These are phyloP conservation scores for Rhynchosporium agropyri DNA, from an alignment of 2,329 filamentous ascomycete genomes.

Conservation along the genomic window DNA sequence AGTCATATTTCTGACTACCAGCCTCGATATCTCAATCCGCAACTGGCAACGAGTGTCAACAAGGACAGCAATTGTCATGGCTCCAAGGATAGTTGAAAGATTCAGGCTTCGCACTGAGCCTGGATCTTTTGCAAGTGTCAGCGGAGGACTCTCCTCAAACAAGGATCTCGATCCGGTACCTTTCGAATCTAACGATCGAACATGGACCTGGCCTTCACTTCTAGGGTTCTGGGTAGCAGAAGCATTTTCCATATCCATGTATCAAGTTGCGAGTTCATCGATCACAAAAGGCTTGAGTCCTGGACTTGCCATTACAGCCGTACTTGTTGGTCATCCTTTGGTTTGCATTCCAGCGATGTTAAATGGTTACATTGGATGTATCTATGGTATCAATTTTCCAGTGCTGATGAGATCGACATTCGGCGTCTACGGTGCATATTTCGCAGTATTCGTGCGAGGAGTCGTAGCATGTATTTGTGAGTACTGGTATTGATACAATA, in stretches of 20 bases:
- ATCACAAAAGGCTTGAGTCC: constrained; percentile 37
- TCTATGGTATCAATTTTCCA: constrained; percentile 51
- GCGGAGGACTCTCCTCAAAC: constrained; percentile 28
- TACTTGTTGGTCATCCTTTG: constrained; percentile 60
- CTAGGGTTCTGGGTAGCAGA: constrained; percentile 39
- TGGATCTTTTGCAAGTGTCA: constrained; percentile 26
- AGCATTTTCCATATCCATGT: constrained; percentile 37
- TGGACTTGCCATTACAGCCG: constrained; percentile 39
- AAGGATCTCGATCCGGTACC: constrained; percentile 36
- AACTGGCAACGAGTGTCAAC: neutral
- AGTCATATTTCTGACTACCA: neutral
- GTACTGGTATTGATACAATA: neutral
- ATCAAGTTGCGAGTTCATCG: constrained; percentile 36
- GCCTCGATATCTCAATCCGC: neutral
- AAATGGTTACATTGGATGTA: constrained; percentile 50
- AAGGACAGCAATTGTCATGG: constrained; percentile 17
- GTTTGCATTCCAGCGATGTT: constrained; percentile 54
- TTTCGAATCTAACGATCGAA: constrained; percentile 32
- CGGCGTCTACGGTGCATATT: constrained; percentile 48
- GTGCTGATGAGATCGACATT: constrained; percentile 49
- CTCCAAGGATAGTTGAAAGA: constrained; percentile 23
- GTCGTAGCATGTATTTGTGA: constrained; percentile 36
- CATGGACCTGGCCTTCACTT: constrained; percentile 35
- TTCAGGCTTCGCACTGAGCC: constrained; percentile 30
- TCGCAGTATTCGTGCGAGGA: constrained; percentile 45